Percentiles rank a stretch among this genome's conserved stretches.
These are phyloP conservation scores for Inonotus hispidus DNA, from an alignment of 1,284 basidiomycete species.

Conservation along the genomic window DNA sequence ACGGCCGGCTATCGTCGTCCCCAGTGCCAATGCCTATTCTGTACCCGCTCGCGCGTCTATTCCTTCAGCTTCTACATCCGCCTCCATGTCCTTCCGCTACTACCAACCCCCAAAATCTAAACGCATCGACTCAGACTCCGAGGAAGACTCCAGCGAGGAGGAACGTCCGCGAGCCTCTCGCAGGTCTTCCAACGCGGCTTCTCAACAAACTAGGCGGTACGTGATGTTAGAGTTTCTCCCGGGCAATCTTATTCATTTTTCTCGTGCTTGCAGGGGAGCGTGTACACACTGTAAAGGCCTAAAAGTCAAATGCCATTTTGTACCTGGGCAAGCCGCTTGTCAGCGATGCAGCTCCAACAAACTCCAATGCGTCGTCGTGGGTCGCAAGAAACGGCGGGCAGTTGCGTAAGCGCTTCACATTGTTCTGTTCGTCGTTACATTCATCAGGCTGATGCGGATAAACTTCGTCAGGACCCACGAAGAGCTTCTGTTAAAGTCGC, in stretches of 20 bases:
- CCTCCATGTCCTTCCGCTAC: constrained; percentile 20
- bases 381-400: constrained; percentile 50
- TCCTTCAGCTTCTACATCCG: constrained; percentile 6
- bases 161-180: constrained; percentile 2
- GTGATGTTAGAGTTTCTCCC: neutral
- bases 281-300: constrained; percentile 18
- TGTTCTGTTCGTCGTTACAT: neutral
- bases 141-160: constrained; percentile 15
- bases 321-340: constrained; percentile 39
- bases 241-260: neutral
- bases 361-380: constrained; percentile 44
- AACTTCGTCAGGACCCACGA: constrained; percentile 45
- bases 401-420: constrained; percentile 39
- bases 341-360: constrained; percentile 41
- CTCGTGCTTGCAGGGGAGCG: constrained; percentile 6
- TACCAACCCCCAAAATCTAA: constrained; percentile 18
- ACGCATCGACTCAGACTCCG: constrained; percentile 10
- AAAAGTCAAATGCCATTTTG: constrained; percentile 45
- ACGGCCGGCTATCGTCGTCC: neutral
- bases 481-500: constrained; percentile 44
- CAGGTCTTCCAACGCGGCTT: neutral
- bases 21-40: constrained; percentile 5
- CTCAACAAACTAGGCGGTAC: constrained; percentile 6
- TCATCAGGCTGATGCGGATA: neutral
- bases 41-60: neutral